These are phyloP conservation scores for Zygosaccharomyces siamensis DNA, from an alignment of 805 yeast species.

Conservation along the genomic window DNA sequence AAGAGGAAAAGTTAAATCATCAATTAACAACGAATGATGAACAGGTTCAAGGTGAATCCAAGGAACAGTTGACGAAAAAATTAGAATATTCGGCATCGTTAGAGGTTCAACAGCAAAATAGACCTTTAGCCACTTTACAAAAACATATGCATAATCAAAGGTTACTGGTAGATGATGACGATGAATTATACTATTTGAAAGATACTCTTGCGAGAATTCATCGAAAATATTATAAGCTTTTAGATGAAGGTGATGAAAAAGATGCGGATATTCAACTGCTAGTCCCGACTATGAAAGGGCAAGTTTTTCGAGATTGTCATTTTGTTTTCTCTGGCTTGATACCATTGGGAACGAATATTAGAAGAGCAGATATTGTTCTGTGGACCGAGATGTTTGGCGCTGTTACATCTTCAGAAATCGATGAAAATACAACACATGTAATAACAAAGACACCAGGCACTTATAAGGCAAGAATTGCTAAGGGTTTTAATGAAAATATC, in stretches of 20 bases:
- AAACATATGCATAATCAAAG: constrained; percentile 53
- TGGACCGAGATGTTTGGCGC: constrained; percentile 96
- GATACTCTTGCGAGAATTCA: constrained; percentile 63
- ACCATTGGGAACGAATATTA: constrained; percentile 71
- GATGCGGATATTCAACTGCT: constrained; percentile 64
- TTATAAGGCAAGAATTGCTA: constrained; percentile 77
- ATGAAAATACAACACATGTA: constrained; percentile 77
- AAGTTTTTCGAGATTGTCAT: constrained; percentile 62
- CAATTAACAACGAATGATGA: constrained; percentile 30
- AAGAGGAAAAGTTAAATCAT: constrained; percentile 35
- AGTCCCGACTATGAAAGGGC: constrained; percentile 66
- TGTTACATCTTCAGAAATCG: constrained; percentile 63
- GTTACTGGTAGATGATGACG: constrained; percentile 72
- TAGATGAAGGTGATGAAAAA: constrained; percentile 46
- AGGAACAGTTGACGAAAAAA: constrained; percentile 51
- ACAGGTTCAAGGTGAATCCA: constrained; percentile 34
- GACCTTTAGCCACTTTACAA: constrained; percentile 82
- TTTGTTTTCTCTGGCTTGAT: constrained; percentile 85
- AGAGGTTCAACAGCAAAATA: constrained; percentile 73
- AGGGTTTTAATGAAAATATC: constrained; percentile 52
- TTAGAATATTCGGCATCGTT: constrained; percentile 62
- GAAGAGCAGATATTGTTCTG: constrained; percentile 77
- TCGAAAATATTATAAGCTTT: constrained; percentile 52
- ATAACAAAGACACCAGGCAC: constrained; percentile 79
- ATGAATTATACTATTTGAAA: constrained; percentile 62